Evolutionary conservation across 1,284 basidiomycete genomes (phyloP), one percentile per base, ranked within the genome.

Genomic region (Ustilago curta): DNA sequence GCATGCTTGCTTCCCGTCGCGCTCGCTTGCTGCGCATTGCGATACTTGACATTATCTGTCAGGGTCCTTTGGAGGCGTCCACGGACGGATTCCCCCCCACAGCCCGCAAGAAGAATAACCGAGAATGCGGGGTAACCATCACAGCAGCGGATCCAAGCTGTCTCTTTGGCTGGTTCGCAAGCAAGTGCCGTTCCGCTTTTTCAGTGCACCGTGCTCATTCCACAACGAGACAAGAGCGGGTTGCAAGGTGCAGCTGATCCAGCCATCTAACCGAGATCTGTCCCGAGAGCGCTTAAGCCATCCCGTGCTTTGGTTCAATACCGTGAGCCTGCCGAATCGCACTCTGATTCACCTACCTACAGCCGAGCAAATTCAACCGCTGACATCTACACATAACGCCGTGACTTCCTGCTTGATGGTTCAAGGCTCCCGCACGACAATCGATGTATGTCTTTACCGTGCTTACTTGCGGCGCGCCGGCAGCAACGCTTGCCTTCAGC

Each of bases 121-220:
- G 35, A 51, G 25, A 39, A 51, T 51, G 50, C 50, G 50, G 50
- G 50, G 50, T 51, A 51, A 51, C 50, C 50, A 37, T 27, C 49
- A 32, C 8, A 32, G 31, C 31, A 8, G 8, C 31, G 31, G 2
- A 9, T 32, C 9, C 8, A 32, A 4, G 8, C 31, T 32, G 31
- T 32, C 12, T 9, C 3, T 9, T 27, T 18, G 21, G 11, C 44
- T 11, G 21, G 23, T 18, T 21, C 21, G 2, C 25, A 47, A 27
- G 44, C 44, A 3, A 47, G 44, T 25, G 42, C 42, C 19, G 31
- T 32, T 32, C 31, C 31, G 31, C 31, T 32, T 32, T 32, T 32
- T 2, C 31, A 32, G 31, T 32, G 31, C 31, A 8, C 31, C 31
- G 12, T 43, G 21, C 42, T 21, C 19, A 21, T 43, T 21, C 21